These are phyloP conservation scores for Prunus yedoensis DNA, from an alignment of 331 rosid species.

Conservation along the genomic window DNA sequence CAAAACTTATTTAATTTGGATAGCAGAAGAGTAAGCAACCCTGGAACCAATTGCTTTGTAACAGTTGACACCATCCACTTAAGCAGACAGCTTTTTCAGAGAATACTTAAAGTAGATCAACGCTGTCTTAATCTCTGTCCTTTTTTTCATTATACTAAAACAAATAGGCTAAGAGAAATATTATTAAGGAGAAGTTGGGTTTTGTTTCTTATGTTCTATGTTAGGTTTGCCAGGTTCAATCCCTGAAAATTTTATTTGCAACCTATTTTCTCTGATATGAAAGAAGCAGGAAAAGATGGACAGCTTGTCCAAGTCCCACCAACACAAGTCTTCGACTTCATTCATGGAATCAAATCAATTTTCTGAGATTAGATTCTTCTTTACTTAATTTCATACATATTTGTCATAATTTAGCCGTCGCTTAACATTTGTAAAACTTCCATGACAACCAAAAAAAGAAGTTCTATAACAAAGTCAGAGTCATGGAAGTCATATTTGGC, in stretches of 20 bases:
- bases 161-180: neutral
- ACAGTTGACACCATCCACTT: neutral
- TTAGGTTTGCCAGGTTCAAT: neutral
- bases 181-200: neutral
- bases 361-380: neutral
- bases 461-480: neutral
- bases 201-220: neutral
- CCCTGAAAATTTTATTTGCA: neutral
- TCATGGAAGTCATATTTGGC: neutral
- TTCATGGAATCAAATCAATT: slow-evolving; percentile 4
- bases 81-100: no score
- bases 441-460: neutral
- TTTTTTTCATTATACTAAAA: neutral
- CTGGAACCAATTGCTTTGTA: neutral
- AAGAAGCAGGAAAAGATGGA: neutral
- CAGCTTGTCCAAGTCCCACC: neutral
- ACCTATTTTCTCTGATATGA: neutral
- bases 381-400: neutral
- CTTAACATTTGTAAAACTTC: neutral
- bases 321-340: neutral
- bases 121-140: neutral
- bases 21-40: neutral
- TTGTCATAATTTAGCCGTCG: neutral
- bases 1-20: neutral
- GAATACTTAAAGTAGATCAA: neutral